phyloP scores from a whole-genome alignment of 2,329 filamentous ascomycete genomes.

The Epichloe festucae region DNA sequence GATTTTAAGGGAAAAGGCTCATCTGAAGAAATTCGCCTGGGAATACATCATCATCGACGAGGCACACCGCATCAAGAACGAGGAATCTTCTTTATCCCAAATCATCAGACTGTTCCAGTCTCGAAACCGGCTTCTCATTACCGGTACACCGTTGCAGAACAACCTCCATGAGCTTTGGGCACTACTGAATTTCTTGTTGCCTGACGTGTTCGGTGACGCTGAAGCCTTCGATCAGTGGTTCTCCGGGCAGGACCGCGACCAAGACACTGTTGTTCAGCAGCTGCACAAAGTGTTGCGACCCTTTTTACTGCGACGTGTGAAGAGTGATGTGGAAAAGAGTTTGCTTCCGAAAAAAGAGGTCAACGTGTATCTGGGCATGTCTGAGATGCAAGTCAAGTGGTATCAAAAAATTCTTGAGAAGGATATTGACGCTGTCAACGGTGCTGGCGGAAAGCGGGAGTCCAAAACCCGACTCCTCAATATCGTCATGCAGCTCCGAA shows the following conservation, averaged over 20 bases:
- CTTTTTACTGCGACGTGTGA: constrained; percentile 89
- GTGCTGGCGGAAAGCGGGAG: constrained; percentile 88
- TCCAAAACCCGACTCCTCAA: constrained; percentile 95
- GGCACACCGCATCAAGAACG: constrained; percentile 97
- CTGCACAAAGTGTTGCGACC: constrained; percentile 85
- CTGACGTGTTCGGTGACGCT: constrained; percentile 92
- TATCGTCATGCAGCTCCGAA: constrained; percentile 98
- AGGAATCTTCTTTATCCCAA: constrained; percentile 91
- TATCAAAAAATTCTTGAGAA: constrained; percentile 98
- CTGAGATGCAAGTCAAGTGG: constrained; percentile 98
- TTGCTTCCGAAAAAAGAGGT: constrained; percentile 93
- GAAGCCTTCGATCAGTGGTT: constrained; percentile 99
- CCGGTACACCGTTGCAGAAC: constrained; percentile 92
- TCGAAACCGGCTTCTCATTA: constrained; percentile 87
- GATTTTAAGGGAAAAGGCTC: constrained; percentile 93
- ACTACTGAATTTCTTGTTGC: constrained; percentile 90
- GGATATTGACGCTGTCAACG: constrained; percentile 97
- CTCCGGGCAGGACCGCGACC: constrained; percentile 75
- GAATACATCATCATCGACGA: constrained; percentile 99
- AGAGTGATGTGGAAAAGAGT: constrained; percentile 96
- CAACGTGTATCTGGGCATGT: constrained; percentile 96
- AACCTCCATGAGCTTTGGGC: constrained; percentile 98
- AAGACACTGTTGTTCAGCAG: constrained; percentile 92
- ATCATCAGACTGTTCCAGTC: constrained; percentile 96
- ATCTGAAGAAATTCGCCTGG: constrained; percentile 96